These are phyloP conservation scores for Scleroderma citrinum DNA, from an alignment of 768 basidiomycete species.

Conservation along the genomic window DNA sequence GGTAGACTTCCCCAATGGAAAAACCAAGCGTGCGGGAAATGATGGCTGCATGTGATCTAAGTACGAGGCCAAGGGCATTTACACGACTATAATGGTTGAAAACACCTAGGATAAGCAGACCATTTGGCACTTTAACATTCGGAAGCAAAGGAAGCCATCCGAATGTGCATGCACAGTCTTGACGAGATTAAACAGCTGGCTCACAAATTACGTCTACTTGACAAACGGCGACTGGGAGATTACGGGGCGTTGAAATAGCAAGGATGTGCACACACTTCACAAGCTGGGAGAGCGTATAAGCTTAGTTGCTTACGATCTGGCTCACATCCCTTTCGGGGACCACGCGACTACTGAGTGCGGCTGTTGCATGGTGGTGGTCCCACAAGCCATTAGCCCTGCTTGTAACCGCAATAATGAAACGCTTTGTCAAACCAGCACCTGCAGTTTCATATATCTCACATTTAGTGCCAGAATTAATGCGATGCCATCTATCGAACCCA, in stretches of 20 bases:
- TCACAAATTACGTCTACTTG: background rate
- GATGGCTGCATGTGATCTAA: slow-evolving; percentile 12
- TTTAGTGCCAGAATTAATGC: too few species aligned
- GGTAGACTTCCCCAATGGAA: slow-evolving; percentile 22
- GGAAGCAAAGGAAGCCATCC: background rate
- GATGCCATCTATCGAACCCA: background rate
- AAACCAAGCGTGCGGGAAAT: slow-evolving; percentile 15
- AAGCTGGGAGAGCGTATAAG: too few species aligned
- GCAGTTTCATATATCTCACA: too few species aligned
- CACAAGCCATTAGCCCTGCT: too few species aligned
- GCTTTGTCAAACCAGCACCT: too few species aligned
- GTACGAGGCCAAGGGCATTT: slow-evolving; percentile 2
- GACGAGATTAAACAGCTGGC: background rate
- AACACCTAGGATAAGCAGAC: slow-evolving; percentile 15
- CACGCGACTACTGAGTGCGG: too few species aligned
- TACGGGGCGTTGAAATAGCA: background rate
- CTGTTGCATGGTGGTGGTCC: too few species aligned
- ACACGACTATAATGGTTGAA: slow-evolving; percentile 16
- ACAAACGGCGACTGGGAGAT: background rate
- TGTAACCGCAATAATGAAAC: too few species aligned
- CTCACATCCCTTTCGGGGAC: too few species aligned
- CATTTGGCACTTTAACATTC: background rate
- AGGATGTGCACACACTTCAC: background rate
- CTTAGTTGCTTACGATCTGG: too few species aligned
- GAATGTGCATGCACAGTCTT: background rate